Evolutionary conservation across 495 filamentous ascomycete genomes (phyloP), one percentile per base, ranked within the genome.

Genomic region (Aspergillus indologenus): DNA sequence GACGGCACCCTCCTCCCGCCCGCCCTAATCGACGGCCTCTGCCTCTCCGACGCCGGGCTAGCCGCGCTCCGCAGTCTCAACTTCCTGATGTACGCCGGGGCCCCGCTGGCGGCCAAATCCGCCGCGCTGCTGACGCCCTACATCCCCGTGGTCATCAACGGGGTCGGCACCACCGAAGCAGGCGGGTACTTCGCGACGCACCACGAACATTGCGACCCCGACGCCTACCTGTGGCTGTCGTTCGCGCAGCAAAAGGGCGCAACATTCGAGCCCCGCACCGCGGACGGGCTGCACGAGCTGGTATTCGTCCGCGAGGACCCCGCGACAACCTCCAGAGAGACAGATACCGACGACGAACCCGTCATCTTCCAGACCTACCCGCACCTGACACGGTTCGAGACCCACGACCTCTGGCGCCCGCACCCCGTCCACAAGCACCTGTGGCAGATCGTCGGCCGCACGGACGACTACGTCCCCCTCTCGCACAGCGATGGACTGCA

Each of bases 301-400:
- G 67, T 70, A 8, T 65, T 70, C 42, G 45, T 65, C 1, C 56
- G 62, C n/a, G n/a, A n/a, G n/a, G n/a, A n/a, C 9, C 60, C 57
- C 5, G 60, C 61, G 0, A 52, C 56, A n/a, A 29, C 26, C n/a
- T n/a, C n/a, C n/a, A n/a, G n/a, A n/a, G n/a, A n/a, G 26, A 3
- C 26, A 29, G 26, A 29, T 29, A 29, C 26, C 4, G 26, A 29
- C 9, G 26, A 3, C 26, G 26, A 29, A 3, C 26, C 26, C 26
- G 53, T 23, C 19, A 63, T 72, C 14, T 75, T 73, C 60, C 21
- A 17, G 2, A 45, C 69, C 1, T 71, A 65, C 50, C 68, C 68
- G 5, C 61, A 68, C 18, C 46, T 53, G 17, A 52, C 61, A 43
- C 58, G 61, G 18, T 70, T 64, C 49, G 60, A 53, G 12, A 68